Conservation (phyloP, 345 rosid species). For the Dimocarpus longan region DNA sequence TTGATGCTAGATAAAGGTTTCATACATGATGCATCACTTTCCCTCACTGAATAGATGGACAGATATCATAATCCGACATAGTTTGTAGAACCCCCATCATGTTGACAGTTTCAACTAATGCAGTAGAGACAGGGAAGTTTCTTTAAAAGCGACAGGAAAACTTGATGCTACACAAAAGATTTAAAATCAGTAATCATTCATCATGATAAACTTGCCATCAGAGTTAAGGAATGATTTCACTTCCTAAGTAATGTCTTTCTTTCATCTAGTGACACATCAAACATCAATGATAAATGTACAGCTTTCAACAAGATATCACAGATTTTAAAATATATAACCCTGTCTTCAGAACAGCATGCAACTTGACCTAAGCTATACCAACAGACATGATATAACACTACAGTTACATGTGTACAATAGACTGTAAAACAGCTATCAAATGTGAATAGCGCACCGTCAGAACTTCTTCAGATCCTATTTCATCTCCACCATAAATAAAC, state of each 20-base stretch:
- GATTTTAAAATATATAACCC: constrained; percentile 3
- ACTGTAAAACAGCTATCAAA: constrained; percentile 14
- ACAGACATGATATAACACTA: background rate
- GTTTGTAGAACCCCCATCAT: background rate
- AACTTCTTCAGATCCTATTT: constrained; percentile 73
- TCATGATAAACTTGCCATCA: background rate
- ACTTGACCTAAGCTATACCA: constrained; percentile 5
- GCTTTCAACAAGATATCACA: constrained; percentile 8
- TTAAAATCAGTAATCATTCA: background rate
- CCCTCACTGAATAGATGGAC: constrained; percentile 10
- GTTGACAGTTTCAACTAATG: background rate
- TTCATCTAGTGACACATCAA: background rate
- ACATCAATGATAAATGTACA: constrained; percentile 4
- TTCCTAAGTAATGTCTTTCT: background rate
- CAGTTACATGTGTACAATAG: background rate
- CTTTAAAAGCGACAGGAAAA: background rate
- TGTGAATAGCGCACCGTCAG: constrained; percentile 47
- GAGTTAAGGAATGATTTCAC: constrained; percentile 9
- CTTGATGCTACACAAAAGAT: background rate
- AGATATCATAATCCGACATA: background rate
- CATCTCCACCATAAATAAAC: constrained; percentile 74
- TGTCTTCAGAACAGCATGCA: constrained; percentile 8
- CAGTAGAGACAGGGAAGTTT: background rate
- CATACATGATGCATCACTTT: background rate
- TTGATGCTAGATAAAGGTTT: constrained; percentile 10